Evolutionary conservation across 2,329 filamentous ascomycete genomes (phyloP).

Genomic region (Fusarium anguioides): DNA sequence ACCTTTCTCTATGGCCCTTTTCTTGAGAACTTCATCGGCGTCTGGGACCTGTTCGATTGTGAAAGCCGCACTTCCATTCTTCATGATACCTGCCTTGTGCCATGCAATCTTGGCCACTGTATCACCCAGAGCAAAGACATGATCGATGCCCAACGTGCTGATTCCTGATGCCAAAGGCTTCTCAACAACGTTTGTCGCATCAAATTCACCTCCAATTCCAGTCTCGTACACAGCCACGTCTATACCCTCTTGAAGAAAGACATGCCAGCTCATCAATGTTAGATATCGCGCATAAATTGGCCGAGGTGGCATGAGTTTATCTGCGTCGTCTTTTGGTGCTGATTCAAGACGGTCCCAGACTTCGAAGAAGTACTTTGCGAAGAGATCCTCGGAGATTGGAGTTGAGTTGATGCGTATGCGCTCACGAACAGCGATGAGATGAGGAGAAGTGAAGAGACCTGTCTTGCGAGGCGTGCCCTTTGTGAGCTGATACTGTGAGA

Average conservation of each 20-base stretch:
- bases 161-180: constrained; percentile 69
- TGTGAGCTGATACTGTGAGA: constrained; percentile 60
- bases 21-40: constrained; percentile 58
- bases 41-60: constrained; percentile 63
- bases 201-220: constrained; percentile 74
- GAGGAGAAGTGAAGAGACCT: constrained; percentile 76
- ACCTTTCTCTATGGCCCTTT: constrained; percentile 64
- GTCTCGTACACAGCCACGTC: constrained; percentile 74
- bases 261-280: constrained; percentile 74
- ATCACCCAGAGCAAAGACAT: constrained; percentile 70
- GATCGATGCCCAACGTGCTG: constrained; percentile 75
- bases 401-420: constrained; percentile 71
- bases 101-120: constrained; percentile 75
- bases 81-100: constrained; percentile 81
- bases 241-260: constrained; percentile 71
- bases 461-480: constrained; percentile 56
- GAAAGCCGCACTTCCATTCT: constrained; percentile 67
- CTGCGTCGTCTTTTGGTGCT: constrained; percentile 47
- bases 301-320: constrained; percentile 54
- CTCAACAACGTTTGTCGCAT: constrained; percentile 74
- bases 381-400: constrained; percentile 68
- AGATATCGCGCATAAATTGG: constrained; percentile 71
- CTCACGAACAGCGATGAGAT: constrained; percentile 74
- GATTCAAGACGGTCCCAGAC: constrained; percentile 69
- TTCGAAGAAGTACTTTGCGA: constrained; percentile 75